Evolutionary conservation across 2,329 filamentous ascomycete genomes (phyloP).

Genomic region (Epichloe elymi): DNA sequence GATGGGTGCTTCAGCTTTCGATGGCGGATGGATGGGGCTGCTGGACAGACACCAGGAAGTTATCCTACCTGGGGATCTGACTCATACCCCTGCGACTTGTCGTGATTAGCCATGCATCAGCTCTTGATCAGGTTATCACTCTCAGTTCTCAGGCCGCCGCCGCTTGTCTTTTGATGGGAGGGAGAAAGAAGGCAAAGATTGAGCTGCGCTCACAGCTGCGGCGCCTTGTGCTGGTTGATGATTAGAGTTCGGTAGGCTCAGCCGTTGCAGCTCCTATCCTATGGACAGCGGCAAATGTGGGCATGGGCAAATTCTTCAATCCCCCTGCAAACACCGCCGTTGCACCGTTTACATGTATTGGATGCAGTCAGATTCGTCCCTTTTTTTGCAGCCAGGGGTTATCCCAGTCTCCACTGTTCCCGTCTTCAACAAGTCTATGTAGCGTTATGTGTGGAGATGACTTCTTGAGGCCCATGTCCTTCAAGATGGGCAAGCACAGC

Average conservation of each 20-base stretch:
- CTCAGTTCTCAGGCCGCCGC: too few species aligned
- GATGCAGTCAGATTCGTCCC: background rate
- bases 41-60: background rate
- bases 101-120: background rate
- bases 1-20: background rate
- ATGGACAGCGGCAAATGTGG: background rate
- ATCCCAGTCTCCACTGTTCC: background rate
- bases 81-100: background rate
- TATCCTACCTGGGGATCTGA: background rate
- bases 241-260: background rate
- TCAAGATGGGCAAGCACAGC: background rate
- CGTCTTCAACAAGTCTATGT: background rate
- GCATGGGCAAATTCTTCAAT: too few species aligned
- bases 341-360: too few species aligned
- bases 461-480: background rate
- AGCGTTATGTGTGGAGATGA: conserved; percentile 1
- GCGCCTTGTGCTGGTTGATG: background rate
- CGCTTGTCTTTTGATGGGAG: background rate
- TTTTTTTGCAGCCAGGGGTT: conserved; percentile 1
- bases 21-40: background rate
- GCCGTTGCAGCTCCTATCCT: background rate
- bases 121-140: background rate
- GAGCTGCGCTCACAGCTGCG: too few species aligned
- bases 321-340: background rate
- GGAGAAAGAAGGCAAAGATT: too few species aligned